These are phyloP conservation scores for Diospyros kaki DNA, from an alignment of 148 eudicot genomes.

Conservation along the genomic window DNA sequence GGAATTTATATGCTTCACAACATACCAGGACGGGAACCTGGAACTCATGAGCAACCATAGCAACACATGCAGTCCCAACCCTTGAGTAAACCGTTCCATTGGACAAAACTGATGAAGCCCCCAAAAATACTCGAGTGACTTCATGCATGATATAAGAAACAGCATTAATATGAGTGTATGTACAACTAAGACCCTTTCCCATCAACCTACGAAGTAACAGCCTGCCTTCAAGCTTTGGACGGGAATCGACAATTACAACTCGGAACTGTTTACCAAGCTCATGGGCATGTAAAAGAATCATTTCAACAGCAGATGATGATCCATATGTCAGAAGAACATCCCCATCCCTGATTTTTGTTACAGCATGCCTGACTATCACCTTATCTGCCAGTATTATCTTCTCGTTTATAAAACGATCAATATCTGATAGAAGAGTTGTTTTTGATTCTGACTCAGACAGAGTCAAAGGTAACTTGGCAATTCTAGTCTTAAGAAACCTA, in stretches of 20 bases:
- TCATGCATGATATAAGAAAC: constrained; percentile 92
- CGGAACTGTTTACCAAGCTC: constrained; percentile 88
- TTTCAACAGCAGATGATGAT: constrained; percentile 88
- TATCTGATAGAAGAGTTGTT: constrained; percentile 62
- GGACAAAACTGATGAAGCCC: constrained; percentile 87
- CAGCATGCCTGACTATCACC: constrained; percentile 87
- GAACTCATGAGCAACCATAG: constrained; percentile 98
- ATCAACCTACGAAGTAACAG: constrained; percentile 86
- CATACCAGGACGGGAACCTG: constrained; percentile 90
- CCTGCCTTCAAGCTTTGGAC: constrained; percentile 93
- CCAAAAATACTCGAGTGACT: constrained; percentile 80
- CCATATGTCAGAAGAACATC: constrained; percentile 94
- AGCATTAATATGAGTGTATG: constrained; percentile 94
- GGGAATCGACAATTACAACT: constrained; percentile 81
- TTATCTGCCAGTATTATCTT: constrained; percentile 89
- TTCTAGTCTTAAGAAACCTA: constrained; percentile 70
- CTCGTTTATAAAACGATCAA: constrained; percentile 70
- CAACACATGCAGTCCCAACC: constrained; percentile 95
- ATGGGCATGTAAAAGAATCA: constrained; percentile 80
- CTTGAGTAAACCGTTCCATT: constrained; percentile 98
- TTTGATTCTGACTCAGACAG: constrained; percentile 93
- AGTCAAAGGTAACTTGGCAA: constrained; percentile 64
- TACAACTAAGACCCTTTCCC: constrained; percentile 80
- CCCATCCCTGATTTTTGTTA: constrained; percentile 95
- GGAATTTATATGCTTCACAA: constrained; percentile 98